Evolutionary conservation across 768 basidiomycete species (phyloP), one percentile per base, ranked within the genome.

Genomic region (Mycena rosella): DNA sequence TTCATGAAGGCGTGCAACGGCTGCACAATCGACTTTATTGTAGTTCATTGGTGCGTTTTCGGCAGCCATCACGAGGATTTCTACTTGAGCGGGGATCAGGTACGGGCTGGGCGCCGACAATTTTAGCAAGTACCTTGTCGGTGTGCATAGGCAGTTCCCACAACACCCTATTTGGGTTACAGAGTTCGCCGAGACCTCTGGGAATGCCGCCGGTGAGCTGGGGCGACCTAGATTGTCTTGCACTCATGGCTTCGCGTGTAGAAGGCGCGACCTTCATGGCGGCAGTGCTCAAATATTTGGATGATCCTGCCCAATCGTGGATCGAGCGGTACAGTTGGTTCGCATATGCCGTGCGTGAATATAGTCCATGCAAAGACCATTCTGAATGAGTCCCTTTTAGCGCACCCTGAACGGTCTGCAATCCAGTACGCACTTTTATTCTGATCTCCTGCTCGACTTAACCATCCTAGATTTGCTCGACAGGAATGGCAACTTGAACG

Each of bases 41-140:
- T 65, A n/a, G 47, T 74, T 22, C 74, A 91, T 72, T 84, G 75
- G 70, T 91, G 22, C n/a, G 38, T 22, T 8, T 47, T 47, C 6
- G 8, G 2, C 24, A 24, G 24, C 45, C 2, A 11, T 24, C 11
- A 11, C 5, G 15, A n/a, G 14, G 14, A 2, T 5, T 27, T 27
- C 6, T 27, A 13, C 27, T 11, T 3, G 27, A 48, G 22, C 24
- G 38, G 17, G 32, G 14, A n/a, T 67, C 32, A 77, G 74, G 77
- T 79, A 79, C 49, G 78, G 79, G 40, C 70, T 74, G 7, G 80
- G 80, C 15, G 65, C 78, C 2, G 75, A 74, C 22, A 76, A 74
- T 58, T 82, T 83, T 61, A 75, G 76, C 60, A 62, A 75, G 26
- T 82, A 83, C 60, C 67, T 83, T 44, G 73, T 70, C 68, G 67